Conservation (phyloP, 257 asterid species). For the Gentiana straminea region DNA sequence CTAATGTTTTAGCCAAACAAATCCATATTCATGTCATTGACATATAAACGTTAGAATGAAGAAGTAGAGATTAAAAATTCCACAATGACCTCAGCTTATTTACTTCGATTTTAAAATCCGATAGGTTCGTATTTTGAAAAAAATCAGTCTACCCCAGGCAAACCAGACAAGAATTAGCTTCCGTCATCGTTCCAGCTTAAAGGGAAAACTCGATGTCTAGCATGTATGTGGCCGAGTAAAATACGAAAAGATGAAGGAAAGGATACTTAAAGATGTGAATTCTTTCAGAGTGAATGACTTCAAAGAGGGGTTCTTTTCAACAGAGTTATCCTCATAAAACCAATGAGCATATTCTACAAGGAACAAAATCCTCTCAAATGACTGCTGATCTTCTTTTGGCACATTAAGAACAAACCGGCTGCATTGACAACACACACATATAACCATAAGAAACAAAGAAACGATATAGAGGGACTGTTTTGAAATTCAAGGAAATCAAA, state of each 20-base stretch:
- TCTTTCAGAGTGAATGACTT: conserved; percentile 90
- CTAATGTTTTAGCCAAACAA: too few relatives aligned
- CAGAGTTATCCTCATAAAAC: conserved; percentile 95
- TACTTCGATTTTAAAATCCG: neutral
- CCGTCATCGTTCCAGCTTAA: neutral
- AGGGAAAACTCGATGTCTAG: neutral
- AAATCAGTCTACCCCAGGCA: too few relatives aligned
- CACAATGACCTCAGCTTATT: neutral
- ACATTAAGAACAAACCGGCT: conserved; percentile 96
- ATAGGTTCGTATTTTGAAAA: too few relatives aligned
- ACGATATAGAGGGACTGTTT: neutral
- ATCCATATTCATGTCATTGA: too few relatives aligned
- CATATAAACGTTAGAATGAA: too few relatives aligned
- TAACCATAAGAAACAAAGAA: conserved; percentile 3
- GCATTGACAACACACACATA: conserved; percentile 20
- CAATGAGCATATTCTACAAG: conserved; percentile 98
- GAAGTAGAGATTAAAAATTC: too few relatives aligned
- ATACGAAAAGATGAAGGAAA: conserved; percentile 10
- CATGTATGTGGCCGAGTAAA: neutral
- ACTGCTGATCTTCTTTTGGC: conserved; percentile 96
- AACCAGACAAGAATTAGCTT: too few relatives aligned
- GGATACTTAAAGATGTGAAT: conserved; percentile 90
- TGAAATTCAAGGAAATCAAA: neutral
- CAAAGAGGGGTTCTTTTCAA: conserved; percentile 86
- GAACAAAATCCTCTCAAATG: conserved; percentile 94